Base-by-base conservation (phyloP, 208 protist species). In the Leishmania gerbilli region DNA sequence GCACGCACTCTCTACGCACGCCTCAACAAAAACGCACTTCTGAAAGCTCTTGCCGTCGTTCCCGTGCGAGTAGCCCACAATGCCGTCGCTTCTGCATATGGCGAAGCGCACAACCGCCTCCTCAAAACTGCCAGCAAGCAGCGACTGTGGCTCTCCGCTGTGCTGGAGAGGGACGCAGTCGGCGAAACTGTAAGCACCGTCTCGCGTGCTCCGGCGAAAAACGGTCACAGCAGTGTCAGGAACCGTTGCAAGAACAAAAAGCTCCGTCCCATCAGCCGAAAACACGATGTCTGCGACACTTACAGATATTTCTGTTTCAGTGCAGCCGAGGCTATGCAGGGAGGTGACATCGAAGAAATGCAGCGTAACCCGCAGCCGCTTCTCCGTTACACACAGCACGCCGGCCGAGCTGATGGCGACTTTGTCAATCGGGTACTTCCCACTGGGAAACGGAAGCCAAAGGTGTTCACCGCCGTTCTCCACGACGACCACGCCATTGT, bases 371-470 rank as follows among this genome's bases (percentile, higher is more conserved):
- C 84, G 77, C 49, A 95, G 82, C 3, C 89, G 85, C 49, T 81
- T 78, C 83, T 95, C 90, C 0, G 91, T 87, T 2, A 96, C 31
- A 69, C 90, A 95, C 27, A 97, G 49, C 34, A 95, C 31, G 27
- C 79, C 84, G 1, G 67, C 45, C 0, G 78, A 27, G 40, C 81
- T 87, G 49, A 87, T 83, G 1, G 84, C 89, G 42, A 97, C 71
- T n/a, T 86, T 71, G 53, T 88, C 86, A 34, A 97, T 68, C 2
- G 71, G 49, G 77, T 95, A 91, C 56, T 85, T 80, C 15, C 91
- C 94, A 69, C 84, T 79, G 27, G 71, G 37, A 60, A 84, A 77
- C 13, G 92, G 88, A 40, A 88, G 53, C 90, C 92, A 96, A n/a
- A 92, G 84, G 34, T 53, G 77, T 34, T 87, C 87, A 19, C 87